Conservation (phyloP, 2,329 filamentous ascomycete species). For the Elsinoe arachidis region DNA sequence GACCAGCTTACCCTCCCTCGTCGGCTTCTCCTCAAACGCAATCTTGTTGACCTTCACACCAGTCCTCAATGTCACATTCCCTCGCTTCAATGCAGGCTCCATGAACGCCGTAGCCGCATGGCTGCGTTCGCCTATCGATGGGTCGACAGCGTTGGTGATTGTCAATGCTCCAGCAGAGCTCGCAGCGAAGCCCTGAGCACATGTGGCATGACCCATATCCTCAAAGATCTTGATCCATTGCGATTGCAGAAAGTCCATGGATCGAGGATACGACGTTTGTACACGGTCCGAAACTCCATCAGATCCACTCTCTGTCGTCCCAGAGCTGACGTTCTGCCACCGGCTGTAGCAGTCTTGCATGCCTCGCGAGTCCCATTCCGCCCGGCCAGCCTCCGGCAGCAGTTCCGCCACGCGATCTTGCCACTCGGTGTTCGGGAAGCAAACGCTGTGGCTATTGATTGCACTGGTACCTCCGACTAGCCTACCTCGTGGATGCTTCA, state of each 20-base stretch:
- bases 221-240: constrained; percentile 18
- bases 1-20: constrained; percentile 15
- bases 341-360: constrained; percentile 33
- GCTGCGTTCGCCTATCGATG: constrained; percentile 19
- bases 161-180: constrained; percentile 9
- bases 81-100: constrained; percentile 17
- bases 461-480: constrained; percentile 31
- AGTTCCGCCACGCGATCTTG: constrained; percentile 34
- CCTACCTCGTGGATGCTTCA: constrained; percentile 27
- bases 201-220: constrained; percentile 12
- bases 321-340: background rate
- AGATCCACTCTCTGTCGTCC: constrained; percentile 35
- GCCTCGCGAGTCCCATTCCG: constrained; percentile 36
- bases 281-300: constrained; percentile 37
- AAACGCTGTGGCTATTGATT: constrained; percentile 25
- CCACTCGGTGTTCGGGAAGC: background rate
- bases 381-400: constrained; percentile 33
- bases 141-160: constrained; percentile 13
- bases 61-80: constrained; percentile 17
- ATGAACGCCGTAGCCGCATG: constrained; percentile 20
- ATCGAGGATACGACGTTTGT: constrained; percentile 30
- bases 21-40: constrained; percentile 10
- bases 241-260: constrained; percentile 15
- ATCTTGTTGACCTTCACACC: constrained; percentile 17
- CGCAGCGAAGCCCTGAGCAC: constrained; percentile 10